Percentiles rank a stretch among this genome's conserved stretches.
Conservation (phyloP, 768 basidiomycete species). For the Strobilomyces echinocephalus region DNA sequence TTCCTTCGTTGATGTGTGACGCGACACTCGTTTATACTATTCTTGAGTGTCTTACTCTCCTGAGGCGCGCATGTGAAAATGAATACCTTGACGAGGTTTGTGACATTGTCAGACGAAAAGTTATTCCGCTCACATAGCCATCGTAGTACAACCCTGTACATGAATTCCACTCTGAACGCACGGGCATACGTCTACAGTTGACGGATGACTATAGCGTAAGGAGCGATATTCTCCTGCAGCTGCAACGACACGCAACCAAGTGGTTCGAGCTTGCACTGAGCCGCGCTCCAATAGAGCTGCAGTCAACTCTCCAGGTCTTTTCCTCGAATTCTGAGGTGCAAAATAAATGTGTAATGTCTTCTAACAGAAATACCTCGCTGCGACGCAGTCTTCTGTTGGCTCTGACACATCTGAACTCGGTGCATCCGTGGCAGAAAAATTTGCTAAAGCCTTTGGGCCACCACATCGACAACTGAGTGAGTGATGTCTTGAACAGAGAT, state of each 20-base stretch:
- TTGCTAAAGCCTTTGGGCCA: constrained; percentile 75
- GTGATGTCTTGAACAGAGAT: constrained; percentile 18
- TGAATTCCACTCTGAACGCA: constrained; percentile 76
- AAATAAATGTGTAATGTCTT: background rate
- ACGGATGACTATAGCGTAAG: constrained; percentile 83
- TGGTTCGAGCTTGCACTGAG: constrained; percentile 89
- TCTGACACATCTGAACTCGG: constrained; percentile 83
- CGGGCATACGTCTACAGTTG: constrained; percentile 69
- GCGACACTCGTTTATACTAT: constrained; percentile 82
- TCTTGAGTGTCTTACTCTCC: constrained; percentile 84
- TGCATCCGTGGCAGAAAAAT: constrained; percentile 82
- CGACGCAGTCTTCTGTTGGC: constrained; percentile 64
- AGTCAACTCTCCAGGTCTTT: constrained; percentile 82
- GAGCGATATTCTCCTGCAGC: constrained; percentile 73
- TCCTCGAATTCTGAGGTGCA: background rate
- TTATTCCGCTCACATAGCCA: background rate
- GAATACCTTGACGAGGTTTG: constrained; percentile 87
- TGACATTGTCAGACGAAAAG: background rate
- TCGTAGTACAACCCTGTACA: constrained; percentile 84
- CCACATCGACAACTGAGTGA: constrained; percentile 71
- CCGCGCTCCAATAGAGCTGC: constrained; percentile 87
- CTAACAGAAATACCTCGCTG: constrained; percentile 78
- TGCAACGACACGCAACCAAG: constrained; percentile 66
- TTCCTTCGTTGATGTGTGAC: constrained; percentile 94
- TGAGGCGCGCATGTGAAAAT: constrained; percentile 84